These are phyloP conservation scores for Truncatella angustata DNA, from an alignment of 2,329 filamentous ascomycete species.

Conservation along the genomic window DNA sequence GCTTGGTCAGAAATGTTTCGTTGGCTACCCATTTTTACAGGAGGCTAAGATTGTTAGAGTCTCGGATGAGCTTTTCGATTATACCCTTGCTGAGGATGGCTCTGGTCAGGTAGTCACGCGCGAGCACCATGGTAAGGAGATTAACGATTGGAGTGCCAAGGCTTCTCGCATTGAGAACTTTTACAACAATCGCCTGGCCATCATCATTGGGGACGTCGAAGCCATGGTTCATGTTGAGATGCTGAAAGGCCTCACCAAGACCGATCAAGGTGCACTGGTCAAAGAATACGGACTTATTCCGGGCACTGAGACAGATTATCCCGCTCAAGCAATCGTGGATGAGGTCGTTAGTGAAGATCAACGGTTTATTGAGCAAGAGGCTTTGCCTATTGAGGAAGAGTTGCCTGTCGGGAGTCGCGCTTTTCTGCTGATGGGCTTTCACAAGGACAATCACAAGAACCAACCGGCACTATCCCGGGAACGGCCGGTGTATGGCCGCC, in stretches of 20 bases:
- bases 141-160: slow-evolving; percentile 81
- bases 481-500: slow-evolving; percentile 5
- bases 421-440: slow-evolving; percentile 96
- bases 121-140: slow-evolving; percentile 73
- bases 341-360: slow-evolving; percentile 87
- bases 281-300: slow-evolving; percentile 90
- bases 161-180: slow-evolving; percentile 77
- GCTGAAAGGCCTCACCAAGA: slow-evolving; percentile 87
- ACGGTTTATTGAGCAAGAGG: slow-evolving; percentile 86
- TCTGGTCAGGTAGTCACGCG: slow-evolving; percentile 60
- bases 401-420: slow-evolving; percentile 79
- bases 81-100: slow-evolving; percentile 66
- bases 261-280: slow-evolving; percentile 82
- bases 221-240: slow-evolving; percentile 90
- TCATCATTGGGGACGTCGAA: slow-evolving; percentile 83
- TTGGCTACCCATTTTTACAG: slow-evolving; percentile 93
- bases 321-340: slow-evolving; percentile 88
- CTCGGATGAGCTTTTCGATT: slow-evolving; percentile 91
- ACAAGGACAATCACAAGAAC: too few relatives aligned
- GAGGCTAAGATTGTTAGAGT: slow-evolving; percentile 88
- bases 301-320: slow-evolving; percentile 84
- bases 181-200: slow-evolving; percentile 89
- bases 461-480: too few relatives aligned
- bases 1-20: slow-evolving; percentile 81
- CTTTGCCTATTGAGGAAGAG: slow-evolving; percentile 87